These are phyloP conservation scores for Hymenoscyphus fructigenus DNA, from an alignment of 2,329 filamentous ascomycete species.

Conservation along the genomic window DNA sequence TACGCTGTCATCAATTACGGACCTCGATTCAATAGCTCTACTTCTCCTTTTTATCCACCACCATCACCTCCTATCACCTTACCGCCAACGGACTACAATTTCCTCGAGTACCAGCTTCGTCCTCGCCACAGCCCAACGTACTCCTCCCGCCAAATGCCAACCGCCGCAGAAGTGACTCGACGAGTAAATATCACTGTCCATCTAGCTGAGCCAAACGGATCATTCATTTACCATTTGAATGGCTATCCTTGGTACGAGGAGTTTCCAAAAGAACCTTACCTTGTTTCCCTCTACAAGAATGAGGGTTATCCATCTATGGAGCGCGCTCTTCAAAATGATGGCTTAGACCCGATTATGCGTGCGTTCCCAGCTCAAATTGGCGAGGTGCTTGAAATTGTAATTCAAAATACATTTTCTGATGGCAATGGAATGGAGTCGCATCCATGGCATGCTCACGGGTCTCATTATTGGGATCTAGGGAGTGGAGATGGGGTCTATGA, in stretches of 20 bases:
- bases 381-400: conserved; percentile 48
- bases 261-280: conserved; percentile 41
- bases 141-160: conserved; percentile 25
- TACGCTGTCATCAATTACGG: conserved; percentile 9
- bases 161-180: conserved; percentile 39
- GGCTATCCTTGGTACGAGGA: conserved; percentile 38
- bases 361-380: conserved; percentile 46
- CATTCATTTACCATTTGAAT: conserved; percentile 35
- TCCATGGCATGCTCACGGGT: conserved; percentile 49
- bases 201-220: conserved; percentile 27
- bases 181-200: conserved; percentile 39
- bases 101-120: neutral
- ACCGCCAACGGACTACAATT: neutral
- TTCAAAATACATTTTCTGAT: conserved; percentile 43
- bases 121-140: neutral
- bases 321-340: conserved; percentile 42
- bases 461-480: conserved; percentile 46
- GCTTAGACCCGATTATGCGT: conserved; percentile 43
- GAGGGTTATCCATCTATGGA: conserved; percentile 44
- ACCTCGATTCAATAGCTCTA: neutral
- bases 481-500: conserved; percentile 47
- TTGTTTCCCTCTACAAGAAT: conserved; percentile 46
- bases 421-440: conserved; percentile 40
- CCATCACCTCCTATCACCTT: conserved; percentile 3
- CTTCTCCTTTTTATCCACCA: neutral